Conservation (phyloP, 345 rosid species). For the Arabidopsis thaliana region TAIR10.1 NC_003074.8:11789501-11790000, state of each 20-base stretch:
- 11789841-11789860: neutral
- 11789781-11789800: conserved; percentile 47
- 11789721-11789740: conserved; percentile 64
- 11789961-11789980: neutral
- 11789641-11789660: conserved; percentile 58
- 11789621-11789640: conserved; percentile 64
- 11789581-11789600: conserved; percentile 32
- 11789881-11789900: neutral
- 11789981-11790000: conserved; percentile 7
- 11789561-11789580: conserved; percentile 26
- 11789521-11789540: conserved; percentile 37
- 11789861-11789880: neutral
- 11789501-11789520: conserved; percentile 37
- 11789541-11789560: conserved; percentile 29
- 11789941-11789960: neutral
- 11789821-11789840: conserved; percentile 17
- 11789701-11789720: conserved; percentile 59
- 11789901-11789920: conserved; percentile 4
- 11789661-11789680: conserved; percentile 45
- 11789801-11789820: conserved; percentile 33
- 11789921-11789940: conserved; percentile 8
- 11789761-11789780: conserved; percentile 55
- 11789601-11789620: conserved; percentile 41
- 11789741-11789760: conserved; percentile 54
- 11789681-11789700: conserved; percentile 85